Percentiles rank a stretch among this genome's conserved stretches.
Conservation (phyloP, 2,329 filamentous ascomycete genomes). For the Aspergillus clavatus region DNA sequence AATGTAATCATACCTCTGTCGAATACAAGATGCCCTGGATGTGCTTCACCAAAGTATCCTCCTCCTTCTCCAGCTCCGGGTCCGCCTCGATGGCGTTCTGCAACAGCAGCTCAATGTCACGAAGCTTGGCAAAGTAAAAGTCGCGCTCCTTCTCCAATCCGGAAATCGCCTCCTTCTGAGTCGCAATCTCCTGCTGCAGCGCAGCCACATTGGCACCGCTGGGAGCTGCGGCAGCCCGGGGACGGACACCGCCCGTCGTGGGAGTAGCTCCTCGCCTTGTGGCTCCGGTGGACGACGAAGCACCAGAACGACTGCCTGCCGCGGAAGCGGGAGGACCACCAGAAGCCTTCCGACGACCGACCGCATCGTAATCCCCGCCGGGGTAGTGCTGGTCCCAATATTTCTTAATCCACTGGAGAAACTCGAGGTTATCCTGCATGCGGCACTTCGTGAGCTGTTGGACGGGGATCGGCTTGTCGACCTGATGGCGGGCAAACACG, state of each 20-base stretch:
- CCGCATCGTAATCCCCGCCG: conserved; percentile 92
- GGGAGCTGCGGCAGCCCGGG: conserved; percentile 43
- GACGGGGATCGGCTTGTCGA: conserved; percentile 88
- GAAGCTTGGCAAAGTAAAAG: conserved; percentile 98
- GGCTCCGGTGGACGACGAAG: conserved; percentile 41
- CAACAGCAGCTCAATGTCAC: conserved; percentile 91
- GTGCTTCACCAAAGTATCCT: conserved; percentile 85
- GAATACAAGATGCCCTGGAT: conserved; percentile 97
- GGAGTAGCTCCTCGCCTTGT: conserved; percentile 59
- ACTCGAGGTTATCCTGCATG: conserved; percentile 99
- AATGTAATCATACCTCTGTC: conserved; percentile 66
- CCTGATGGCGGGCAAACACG: conserved; percentile 74
- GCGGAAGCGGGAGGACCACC: conserved; percentile 50
- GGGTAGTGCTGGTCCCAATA: conserved; percentile 99
- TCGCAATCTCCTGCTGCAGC: conserved; percentile 77
- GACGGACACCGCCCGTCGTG: conserved; percentile 48
- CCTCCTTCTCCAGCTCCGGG: conserved; percentile 88
- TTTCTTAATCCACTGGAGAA: conserved; percentile 92
- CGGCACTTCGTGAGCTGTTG: conserved; percentile 92
- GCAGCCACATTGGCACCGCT: conserved; percentile 60
- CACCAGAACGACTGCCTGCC: conserved; percentile 47
- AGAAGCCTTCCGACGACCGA: conserved; percentile 74
- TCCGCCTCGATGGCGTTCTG: conserved; percentile 91
- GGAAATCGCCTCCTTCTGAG: conserved; percentile 89
- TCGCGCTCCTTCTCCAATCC: conserved; percentile 94